Evolutionary conservation across 257 asterid genomes (phyloP), one percentile per base, ranked within the genome.

Genomic region (Salvia splendens): DNA sequence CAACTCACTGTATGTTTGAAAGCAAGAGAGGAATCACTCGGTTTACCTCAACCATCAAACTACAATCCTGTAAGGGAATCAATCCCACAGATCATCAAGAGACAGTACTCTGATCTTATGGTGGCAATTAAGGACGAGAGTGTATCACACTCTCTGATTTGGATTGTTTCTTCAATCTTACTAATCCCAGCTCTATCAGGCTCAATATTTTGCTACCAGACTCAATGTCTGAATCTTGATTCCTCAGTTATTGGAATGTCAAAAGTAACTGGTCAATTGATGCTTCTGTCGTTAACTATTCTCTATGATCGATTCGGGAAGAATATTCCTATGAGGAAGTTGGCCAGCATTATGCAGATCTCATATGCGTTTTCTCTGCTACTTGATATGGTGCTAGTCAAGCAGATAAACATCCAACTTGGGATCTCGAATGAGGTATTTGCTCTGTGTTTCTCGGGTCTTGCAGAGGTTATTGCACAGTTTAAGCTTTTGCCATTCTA

Each of bases 191-290:
- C 79, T 38, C 69, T 92, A 4, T 89, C 98, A 3, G 98, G 97
- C 58, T 87, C 98, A 0, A 42, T 86, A 24, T 92, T 92, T 72
- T 92, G 97, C 86, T 92, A 86, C 76, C 98, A 92, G 75, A 86
- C 89, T 2, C 97, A 87, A 61, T 77, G 82, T 40, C 72, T 92
- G 69, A 84, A 83, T 79, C 91, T 92, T 8, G 82, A 78, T 64
- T 84, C 98, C 2, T 83, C 84, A 15, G 58, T 92, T 46, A 84
- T 89, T 3, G 97, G 98, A 61, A 71, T 89, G 96, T 87, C 97
- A 1, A 86, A 85, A 61, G 98, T 92, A 59, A 86, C 81, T 0
- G 96, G 98, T 41, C 98, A 92, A 28, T 69, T 92, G 68, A 43
- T 83, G 81, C 96, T 89, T 66, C 80, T 92, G 48, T 74, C 84